Evolutionary conservation across 1,284 basidiomycete genomes (phyloP).

Genomic region (Malassezia brasiliensis): DNA sequence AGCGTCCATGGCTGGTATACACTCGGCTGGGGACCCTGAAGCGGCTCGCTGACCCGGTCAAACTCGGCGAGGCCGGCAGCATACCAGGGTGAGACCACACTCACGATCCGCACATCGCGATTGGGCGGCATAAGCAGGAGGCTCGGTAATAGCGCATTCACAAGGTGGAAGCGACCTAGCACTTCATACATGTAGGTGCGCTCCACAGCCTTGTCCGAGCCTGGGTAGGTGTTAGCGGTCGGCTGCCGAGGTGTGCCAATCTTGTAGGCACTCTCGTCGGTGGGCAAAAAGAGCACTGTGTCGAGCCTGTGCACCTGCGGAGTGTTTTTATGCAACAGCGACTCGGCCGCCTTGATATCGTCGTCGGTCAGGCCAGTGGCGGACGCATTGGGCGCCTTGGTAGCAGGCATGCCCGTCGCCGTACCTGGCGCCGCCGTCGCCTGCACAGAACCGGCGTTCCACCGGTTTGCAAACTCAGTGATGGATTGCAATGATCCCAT

Average conservation of each 20-base stretch:
- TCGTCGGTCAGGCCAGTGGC: neutral
- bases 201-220: neutral
- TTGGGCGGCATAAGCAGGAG: conserved; percentile 29
- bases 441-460: conserved; percentile 23
- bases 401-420: neutral
- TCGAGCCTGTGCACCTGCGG: conserved; percentile 16
- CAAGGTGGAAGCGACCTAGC: conserved; percentile 29
- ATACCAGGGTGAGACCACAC: conserved; percentile 34
- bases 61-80: conserved; percentile 29
- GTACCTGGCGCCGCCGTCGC: neutral
- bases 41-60: conserved; percentile 17
- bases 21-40: conserved; percentile 1
- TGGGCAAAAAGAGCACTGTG: conserved; percentile 18
- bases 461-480: conserved; percentile 25
- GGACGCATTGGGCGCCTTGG: neutral
- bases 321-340: neutral
- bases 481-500: conserved; percentile 22
- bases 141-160: conserved; percentile 33
- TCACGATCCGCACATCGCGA: conserved; percentile 35
- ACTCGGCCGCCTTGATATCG: neutral
- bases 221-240: neutral
- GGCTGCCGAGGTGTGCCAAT: neutral
- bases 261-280: conserved; percentile 3
- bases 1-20: conserved; percentile 18
- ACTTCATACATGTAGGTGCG: conserved; percentile 24